Evolutionary conservation across 768 basidiomycete genomes (phyloP), one percentile per base, ranked within the genome.

Genomic region (Kwoniella heveanensis): DNA sequence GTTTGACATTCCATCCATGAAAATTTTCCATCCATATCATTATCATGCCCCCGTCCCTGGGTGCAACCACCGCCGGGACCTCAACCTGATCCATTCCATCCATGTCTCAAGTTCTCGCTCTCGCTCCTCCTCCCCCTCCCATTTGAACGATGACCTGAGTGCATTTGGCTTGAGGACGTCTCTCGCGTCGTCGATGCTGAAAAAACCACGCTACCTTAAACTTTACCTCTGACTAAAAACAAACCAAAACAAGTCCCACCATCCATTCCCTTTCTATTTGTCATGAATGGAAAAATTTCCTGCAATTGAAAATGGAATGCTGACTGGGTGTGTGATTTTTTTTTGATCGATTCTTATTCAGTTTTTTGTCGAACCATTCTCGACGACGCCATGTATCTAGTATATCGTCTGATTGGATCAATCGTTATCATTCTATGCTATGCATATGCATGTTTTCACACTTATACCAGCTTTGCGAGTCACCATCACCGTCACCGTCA

Each of bases 81-180:
- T 22, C 10, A 12, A 32, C 32, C 13, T 32, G 36, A 24, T 21
- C 39, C 39, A 27, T 29, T 29, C 22, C 37, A 1, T 53, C n/a
- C 48, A 47, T 22, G 19, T 44, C 53, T n/a, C n/a, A n/a, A n/a
- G n/a, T n/a, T n/a, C n/a, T n/a, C n/a, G n/a, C n/a, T n/a, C n/a
- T n/a, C n/a, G n/a, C n/a, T n/a, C n/a, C n/a, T 51, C 17, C 54
- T 29, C 22, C 21, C 19, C 56, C 22, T 39, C 26, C 32, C 29
- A 15, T 12, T 55, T 51, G 52, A 57, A 36, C 68, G 74, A 77
- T 77, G 75, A 77, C 75, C 71, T 44, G 75, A 77, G 75, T 77
- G 75, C 75, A 77, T 77, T 77, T 77, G 75, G 75, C 75, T 77
- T 72, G 72, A 77, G 70, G 75, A 68, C 61, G 54, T 52, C 27